phyloP scores from a whole-genome alignment of 805 yeast genomes.

The Candida boidinii region DNA sequence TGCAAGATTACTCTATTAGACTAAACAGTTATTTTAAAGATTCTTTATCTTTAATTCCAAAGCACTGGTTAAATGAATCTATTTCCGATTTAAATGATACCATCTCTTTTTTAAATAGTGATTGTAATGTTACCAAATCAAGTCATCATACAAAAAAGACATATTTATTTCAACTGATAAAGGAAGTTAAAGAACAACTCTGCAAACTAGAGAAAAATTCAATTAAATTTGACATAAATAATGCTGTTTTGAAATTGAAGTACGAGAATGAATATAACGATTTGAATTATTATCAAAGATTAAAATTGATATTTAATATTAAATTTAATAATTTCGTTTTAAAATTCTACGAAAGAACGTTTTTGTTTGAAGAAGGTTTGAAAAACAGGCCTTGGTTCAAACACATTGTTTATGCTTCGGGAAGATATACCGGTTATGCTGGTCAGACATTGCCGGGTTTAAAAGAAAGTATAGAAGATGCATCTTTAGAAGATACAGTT shows the following conservation, averaged over 20 bases:
- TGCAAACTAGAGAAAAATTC: too few species aligned
- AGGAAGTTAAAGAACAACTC: too few species aligned
- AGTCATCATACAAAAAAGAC: too few species aligned
- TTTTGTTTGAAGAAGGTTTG: constrained; percentile 32
- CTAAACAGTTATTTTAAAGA: constrained; percentile 29
- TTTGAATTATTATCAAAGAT: constrained; percentile 2
- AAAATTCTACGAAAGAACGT: constrained; percentile 28
- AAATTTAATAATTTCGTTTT: constrained; percentile 12
- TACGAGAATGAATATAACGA: constrained; percentile 3
- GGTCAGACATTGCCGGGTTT: constrained; percentile 41
- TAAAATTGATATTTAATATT: constrained; percentile 7
- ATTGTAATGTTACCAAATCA: too few species aligned
- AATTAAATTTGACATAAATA: constrained; percentile 16
- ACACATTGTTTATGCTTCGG: constrained; percentile 43
- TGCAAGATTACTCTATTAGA: constrained; percentile 29
- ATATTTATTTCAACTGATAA: too few species aligned
- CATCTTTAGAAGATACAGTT: constrained; percentile 19
- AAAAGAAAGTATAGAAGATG: constrained; percentile 36
- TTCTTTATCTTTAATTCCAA: background rate
- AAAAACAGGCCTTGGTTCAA: constrained; percentile 39
- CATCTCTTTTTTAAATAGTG: too few species aligned
- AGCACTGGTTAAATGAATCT: background rate
- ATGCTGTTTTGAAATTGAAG: constrained; percentile 8
- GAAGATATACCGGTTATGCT: constrained; percentile 40
- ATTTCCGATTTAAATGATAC: too few species aligned